A percentile compares a stretch with the other conserved stretches of the same genome.
Evolutionary conservation across 2,329 filamentous ascomycete species (phyloP).

Genomic region (Tolypocladium paradoxum): DNA sequence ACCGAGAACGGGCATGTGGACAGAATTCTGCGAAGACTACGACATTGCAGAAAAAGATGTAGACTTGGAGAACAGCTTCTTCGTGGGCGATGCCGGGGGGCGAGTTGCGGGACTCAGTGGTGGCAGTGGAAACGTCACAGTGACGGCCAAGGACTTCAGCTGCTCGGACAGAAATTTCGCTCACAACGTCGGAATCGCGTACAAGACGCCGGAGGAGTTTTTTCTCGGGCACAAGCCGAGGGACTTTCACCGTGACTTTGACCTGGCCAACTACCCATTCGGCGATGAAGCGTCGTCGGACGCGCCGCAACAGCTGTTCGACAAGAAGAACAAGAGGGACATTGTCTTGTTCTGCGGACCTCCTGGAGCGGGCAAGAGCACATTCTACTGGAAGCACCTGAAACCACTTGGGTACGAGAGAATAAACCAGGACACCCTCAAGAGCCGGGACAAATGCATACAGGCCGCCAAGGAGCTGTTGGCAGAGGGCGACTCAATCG

Average conservation of each 20-base stretch:
- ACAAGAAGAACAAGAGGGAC: conserved; percentile 57
- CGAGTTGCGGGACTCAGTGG: conserved; percentile 31
- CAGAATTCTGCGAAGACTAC: conserved; percentile 46
- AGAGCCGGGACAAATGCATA: conserved; percentile 59
- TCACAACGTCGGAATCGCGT: conserved; percentile 68
- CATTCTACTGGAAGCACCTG: conserved; percentile 72
- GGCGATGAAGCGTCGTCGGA: conserved; percentile 11
- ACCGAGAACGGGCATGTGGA: conserved; percentile 84
- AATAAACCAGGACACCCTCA: conserved; percentile 84
- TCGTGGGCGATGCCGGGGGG: conserved; percentile 79
- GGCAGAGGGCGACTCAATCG: conserved; percentile 55
- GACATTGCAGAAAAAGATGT: conserved; percentile 45
- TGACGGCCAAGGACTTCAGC: conserved; percentile 46
- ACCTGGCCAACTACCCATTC: conserved; percentile 50
- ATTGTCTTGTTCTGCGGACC: conserved; percentile 81
- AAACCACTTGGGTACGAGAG: conserved; percentile 71
- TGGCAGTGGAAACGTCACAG: conserved; percentile 10
- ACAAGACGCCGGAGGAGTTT: conserved; percentile 84
- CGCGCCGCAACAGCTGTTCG: conserved; percentile 28
- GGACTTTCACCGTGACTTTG: conserved; percentile 59
- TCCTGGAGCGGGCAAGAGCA: conserved; percentile 85
- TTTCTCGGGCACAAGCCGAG: conserved; percentile 61
- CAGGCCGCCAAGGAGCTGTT: conserved; percentile 61
- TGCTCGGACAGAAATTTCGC: conserved; percentile 71
- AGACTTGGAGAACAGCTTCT: conserved; percentile 64